Evolutionary conservation across 2,329 filamentous ascomycete species (phyloP), one percentile per base, ranked within the genome.

Genomic region (Stemphylium vesicarium): DNA sequence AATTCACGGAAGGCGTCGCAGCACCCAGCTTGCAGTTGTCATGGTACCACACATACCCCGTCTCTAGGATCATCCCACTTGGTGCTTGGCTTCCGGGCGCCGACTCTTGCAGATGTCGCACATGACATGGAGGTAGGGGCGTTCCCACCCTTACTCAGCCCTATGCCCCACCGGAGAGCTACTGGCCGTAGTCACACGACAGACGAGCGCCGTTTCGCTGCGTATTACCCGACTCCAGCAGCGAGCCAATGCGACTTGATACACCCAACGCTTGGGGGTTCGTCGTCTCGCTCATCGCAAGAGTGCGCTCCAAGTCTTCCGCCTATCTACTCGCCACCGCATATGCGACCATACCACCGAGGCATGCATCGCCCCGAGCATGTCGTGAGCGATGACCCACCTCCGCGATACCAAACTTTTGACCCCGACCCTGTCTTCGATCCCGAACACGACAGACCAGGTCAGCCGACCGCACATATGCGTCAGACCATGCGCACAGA

Each of bases 391-490:
- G 12, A 41, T 24, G 53, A 48, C 24, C 38, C 16, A 22, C 53
- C 49, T 29, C 53, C 53, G 9, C 18, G 22, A 20, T 53, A 56
- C 24, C 24, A 44, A 29, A 24, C 39, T 11, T 20, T 48, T 18
- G 49, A 56, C 31, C 49, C 53, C 6, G 13, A 53, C 32, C 43
- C 53, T 16, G 39, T 40, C 22, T 46, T 45, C 13, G 24, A 20
- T 13, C 22, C 12, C 41, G 16, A 38, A 26, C 15, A 24, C 33
- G 18, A 9, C 18, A 52, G 18, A 13, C 31, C 31, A 10, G 36
- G 18, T 31, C 47, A 32, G 13, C 16, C 31, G 22, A 38, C 29
- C 6, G 24, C 29, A 40, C 13, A 13, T 3, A 20, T 15, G 24
- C 4, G 26, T 11, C n/a, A 41, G 16, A 24, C 31, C 24, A 18